Evolutionary conservation across 352 stramenopile species (phyloP).

Genomic region (Thalassiosira sp.): DNA sequence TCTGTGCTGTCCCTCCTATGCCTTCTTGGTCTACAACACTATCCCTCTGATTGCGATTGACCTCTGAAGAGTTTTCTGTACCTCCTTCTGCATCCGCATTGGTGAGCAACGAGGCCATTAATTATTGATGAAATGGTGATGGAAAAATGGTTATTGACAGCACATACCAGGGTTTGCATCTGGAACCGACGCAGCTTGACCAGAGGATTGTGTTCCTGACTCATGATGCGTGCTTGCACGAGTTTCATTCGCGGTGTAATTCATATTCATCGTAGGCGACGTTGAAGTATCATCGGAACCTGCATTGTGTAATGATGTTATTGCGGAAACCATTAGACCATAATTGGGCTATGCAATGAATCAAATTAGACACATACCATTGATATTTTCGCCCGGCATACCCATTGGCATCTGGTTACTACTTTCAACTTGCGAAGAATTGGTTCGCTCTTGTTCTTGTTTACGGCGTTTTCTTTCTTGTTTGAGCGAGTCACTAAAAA

Average conservation of each 20-base stretch:
- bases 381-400: not conserved
- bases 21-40: not conserved
- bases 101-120: no score
- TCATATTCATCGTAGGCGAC: not conserved
- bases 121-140: no score
- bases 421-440: not conserved
- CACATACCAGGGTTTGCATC: not conserved
- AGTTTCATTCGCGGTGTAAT: no score
- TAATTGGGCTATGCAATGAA: not conserved
- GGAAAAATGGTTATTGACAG: not conserved
- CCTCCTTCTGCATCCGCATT: not conserved
- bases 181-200: not conserved
- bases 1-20: not conserved
- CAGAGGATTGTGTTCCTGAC: not conserved
- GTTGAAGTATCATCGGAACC: not conserved
- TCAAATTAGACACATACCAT: not conserved
- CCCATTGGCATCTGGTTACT: not conserved
- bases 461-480: not conserved
- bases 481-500: not conserved
- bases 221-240: no score
- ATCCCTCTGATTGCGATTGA: no score
- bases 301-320: not conserved
- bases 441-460: no score
- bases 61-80: no score
- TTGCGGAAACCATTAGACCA: not conserved